Conservation (phyloP, 176 grass and related monocot species). For the Cymbopogon citratus region DNA sequence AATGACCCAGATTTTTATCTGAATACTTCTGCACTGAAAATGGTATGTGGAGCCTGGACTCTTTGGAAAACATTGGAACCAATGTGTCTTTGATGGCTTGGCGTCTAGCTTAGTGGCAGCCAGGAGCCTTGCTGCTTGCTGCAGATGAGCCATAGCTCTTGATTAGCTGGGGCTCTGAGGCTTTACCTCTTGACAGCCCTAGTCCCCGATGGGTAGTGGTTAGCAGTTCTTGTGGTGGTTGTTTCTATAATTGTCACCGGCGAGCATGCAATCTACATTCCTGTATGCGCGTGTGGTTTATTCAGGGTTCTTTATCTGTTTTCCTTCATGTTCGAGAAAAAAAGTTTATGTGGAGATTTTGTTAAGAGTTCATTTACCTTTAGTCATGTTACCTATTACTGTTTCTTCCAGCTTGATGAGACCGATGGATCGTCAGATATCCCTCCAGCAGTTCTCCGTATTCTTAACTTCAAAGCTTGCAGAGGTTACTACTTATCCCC, state of each 20-base stretch:
- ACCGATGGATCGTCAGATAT: constrained; percentile 72
- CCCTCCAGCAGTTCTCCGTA: constrained; percentile 69
- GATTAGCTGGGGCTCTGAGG: not conserved
- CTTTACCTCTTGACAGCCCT: not conserved
- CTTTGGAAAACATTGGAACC: not conserved
- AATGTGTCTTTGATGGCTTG: not conserved
- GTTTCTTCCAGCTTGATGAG: constrained; percentile 63
- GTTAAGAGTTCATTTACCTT: constrained; percentile 10
- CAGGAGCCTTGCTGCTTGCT: not conserved
- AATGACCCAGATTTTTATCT: constrained; percentile 14
- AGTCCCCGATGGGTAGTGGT: not conserved
- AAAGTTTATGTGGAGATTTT: not conserved
- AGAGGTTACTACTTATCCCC: constrained; percentile 45
- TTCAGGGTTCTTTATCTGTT: not conserved
- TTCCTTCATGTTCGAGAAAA: not conserved
- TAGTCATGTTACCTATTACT: constrained; percentile 18
- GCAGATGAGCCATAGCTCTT: not conserved
- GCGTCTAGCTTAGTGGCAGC: not conserved
- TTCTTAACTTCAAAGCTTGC: constrained; percentile 94
- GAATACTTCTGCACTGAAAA: not conserved
- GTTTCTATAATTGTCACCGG: not conserved
- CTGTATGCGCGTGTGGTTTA: not conserved
- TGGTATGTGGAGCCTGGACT: not conserved
- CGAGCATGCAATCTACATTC: not conserved
- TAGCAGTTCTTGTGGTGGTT: not conserved